phyloP scores from a whole-genome alignment of 176 grass and related monocot species.

The Pontederia crassipes region DNA sequence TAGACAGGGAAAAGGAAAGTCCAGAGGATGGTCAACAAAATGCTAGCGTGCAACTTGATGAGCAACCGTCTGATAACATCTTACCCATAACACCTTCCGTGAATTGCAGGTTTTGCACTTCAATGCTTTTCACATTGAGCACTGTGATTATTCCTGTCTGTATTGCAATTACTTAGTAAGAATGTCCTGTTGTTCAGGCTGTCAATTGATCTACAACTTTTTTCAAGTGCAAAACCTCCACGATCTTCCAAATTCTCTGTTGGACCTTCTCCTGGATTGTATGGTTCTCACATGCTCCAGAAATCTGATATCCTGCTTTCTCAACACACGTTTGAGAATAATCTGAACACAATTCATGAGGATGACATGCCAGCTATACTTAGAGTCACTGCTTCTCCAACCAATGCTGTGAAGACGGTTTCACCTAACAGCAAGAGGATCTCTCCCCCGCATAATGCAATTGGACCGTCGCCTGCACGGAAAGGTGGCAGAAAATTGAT shows the following conservation, averaged over 20 bases:
- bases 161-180: conserved; percentile 1
- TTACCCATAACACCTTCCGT: conserved; percentile 65
- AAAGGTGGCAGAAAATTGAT: conserved; percentile 87
- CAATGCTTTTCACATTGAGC: not conserved
- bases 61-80: conserved; percentile 36
- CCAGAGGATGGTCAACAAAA: conserved; percentile 47
- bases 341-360: conserved; percentile 10
- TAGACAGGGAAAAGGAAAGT: conserved; percentile 44
- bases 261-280: conserved; percentile 40
- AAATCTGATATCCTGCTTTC: conserved; percentile 17
- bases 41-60: conserved; percentile 35
- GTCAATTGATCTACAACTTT: conserved; percentile 48
- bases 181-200: conserved; percentile 32
- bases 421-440: conserved; percentile 93
- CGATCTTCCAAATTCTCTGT: conserved; percentile 41
- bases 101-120: conserved; percentile 41
- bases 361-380: conserved; percentile 49
- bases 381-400: conserved; percentile 34
- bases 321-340: conserved; percentile 26
- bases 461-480: conserved; percentile 39
- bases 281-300: conserved; percentile 28
- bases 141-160: not conserved
- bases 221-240: conserved; percentile 72
- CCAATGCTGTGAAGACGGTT: conserved; percentile 40
- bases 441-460: conserved; percentile 57